phyloP scores from a whole-genome alignment of 2,329 filamentous ascomycete species.

The Atkinsonella hypoxylon region DNA sequence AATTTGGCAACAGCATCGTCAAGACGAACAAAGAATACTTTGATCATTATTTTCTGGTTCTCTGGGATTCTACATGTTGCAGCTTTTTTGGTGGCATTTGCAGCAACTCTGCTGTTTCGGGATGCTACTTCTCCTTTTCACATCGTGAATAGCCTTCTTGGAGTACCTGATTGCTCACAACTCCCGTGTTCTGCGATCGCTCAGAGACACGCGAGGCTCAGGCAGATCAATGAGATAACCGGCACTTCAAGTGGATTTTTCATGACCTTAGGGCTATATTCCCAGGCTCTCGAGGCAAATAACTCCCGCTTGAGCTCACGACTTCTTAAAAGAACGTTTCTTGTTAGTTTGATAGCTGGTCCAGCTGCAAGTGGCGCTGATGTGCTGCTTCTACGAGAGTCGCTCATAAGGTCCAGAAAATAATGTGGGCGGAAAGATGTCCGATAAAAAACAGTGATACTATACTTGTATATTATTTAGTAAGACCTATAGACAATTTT shows the following conservation, averaged over 20 bases:
- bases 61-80: slow-evolving; percentile 6
- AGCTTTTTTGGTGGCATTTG: slow-evolving; percentile 7
- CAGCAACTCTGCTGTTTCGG: neutral
- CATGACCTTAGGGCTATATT: slow-evolving; percentile 4
- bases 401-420: neutral
- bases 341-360: slow-evolving; percentile 9
- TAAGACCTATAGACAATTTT: neutral
- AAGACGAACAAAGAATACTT: neutral
- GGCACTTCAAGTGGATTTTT: slow-evolving; percentile 10
- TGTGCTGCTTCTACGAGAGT: slow-evolving; percentile 5
- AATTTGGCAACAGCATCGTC: neutral
- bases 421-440: neutral
- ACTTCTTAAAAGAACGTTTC: slow-evolving; percentile 6
- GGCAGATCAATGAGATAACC: slow-evolving; percentile 10
- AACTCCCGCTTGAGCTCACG: neutral
- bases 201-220: slow-evolving; percentile 5
- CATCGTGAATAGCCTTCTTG: slow-evolving; percentile 5
- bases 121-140: neutral
- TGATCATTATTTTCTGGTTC: slow-evolving; percentile 2
- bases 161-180: neutral
- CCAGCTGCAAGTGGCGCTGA: slow-evolving; percentile 8
- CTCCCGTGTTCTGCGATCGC: neutral
- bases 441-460: neutral
- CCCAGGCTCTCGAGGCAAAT: neutral
- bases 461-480: neutral